Base-by-base conservation (phyloP, 306 rosid genomes). In the Rubus parviflorus region DNA sequence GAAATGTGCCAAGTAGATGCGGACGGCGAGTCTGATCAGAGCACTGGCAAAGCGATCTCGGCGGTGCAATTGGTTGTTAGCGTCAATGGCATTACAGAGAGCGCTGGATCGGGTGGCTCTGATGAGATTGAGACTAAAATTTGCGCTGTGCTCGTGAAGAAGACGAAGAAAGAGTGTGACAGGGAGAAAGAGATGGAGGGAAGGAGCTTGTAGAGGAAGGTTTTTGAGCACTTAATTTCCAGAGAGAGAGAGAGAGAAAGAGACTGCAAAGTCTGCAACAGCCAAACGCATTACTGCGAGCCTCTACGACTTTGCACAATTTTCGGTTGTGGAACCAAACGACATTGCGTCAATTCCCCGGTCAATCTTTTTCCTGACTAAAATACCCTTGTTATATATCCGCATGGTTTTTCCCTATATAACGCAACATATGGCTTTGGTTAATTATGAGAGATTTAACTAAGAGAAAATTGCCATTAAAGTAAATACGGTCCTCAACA, bases 161-260 rank as follows among this genome's bases (percentile, higher is more conserved):
- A 13, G 47, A 67, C 8, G 61, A 62, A 20, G 72, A 19, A 47
- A 52, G 35, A 30, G 35, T 30, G 73, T 41, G 69, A 37, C 60
- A 42, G 83, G 61, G 77, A 41, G 68, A 63, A 14, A 80, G 74
- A 76, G 80, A 19, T 23, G 40, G 41, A 48, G 40, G 23, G 85
- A 23, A 71, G 68, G 69, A 80, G 81, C 91, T 91, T 93, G 66
- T 0, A 54, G 48, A 80, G 66, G 91, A 88, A 93, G 93, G 86
- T 75, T 85, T 89, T 57, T 4, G 15, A 56, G 66, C 38, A 56
- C 76, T 54, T 20, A 30, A 30, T 2, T 30, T 65, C 70, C 47
- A 62, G 22, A 35, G 64, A 71, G 77, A 70, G 57, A 52, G 72
- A 67, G 74, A 68, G 45, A 57, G 62, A 70, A 1, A 58, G 60